Evolutionary conservation across 148 eudicot species (phyloP).

Genomic region (Selenicereus undatus): DNA sequence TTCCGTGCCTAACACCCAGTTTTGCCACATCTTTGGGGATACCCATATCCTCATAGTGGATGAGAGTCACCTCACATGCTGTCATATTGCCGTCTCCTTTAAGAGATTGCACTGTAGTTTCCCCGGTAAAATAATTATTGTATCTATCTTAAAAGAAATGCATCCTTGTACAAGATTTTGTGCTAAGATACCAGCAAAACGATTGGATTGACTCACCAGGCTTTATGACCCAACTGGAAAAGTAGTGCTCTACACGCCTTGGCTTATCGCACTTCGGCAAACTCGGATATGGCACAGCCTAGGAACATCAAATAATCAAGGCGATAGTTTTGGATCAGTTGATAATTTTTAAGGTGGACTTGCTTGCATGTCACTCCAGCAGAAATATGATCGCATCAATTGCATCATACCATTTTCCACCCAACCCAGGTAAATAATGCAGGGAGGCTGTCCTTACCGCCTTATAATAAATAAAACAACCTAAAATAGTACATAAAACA

Average conservation of each 20-base stretch:
- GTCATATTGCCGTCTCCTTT: slow-evolving; percentile 73
- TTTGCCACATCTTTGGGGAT: slow-evolving; percentile 93
- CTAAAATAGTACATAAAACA: too few species aligned
- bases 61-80: slow-evolving; percentile 81
- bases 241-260: slow-evolving; percentile 86
- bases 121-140: neutral
- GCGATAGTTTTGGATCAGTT: slow-evolving; percentile 1
- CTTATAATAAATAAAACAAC: neutral
- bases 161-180: neutral
- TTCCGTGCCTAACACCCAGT: slow-evolving; percentile 88
- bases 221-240: slow-evolving; percentile 90
- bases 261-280: slow-evolving; percentile 84
- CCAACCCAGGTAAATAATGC: neutral
- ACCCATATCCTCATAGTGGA: slow-evolving; percentile 97
- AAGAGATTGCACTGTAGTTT: slow-evolving; percentile 59
- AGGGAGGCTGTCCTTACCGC: neutral
- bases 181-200: neutral
- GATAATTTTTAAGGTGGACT: neutral
- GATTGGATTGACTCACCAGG: slow-evolving; percentile 51
- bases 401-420: neutral
- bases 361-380: neutral
- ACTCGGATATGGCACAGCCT: slow-evolving; percentile 81
- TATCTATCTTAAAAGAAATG: neutral
- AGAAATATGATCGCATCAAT: neutral
- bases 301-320: slow-evolving; percentile 16